Conservation (phyloP, 139 green algal species). For the Volvox reticuliferus region DNA sequence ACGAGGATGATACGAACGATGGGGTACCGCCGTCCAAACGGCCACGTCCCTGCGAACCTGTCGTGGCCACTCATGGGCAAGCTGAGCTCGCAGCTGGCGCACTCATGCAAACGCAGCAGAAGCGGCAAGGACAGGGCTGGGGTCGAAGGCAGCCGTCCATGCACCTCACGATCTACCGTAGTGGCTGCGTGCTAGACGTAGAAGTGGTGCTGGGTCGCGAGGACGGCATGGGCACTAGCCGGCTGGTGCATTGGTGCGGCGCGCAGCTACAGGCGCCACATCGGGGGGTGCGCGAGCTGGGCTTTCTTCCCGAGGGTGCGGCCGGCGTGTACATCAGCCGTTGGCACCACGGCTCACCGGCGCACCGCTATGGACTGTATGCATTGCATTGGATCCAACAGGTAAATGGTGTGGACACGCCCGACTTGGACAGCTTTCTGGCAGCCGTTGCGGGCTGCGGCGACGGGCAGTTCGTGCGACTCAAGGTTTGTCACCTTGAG, state of each 20-base stretch:
- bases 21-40: neutral
- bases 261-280: slow-evolving; percentile 77
- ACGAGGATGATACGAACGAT: neutral
- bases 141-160: neutral
- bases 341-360: slow-evolving; percentile 92
- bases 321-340: slow-evolving; percentile 70
- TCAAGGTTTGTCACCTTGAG: slow-evolving; percentile 79
- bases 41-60: neutral
- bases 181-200: slow-evolving; percentile 69
- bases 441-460: slow-evolving; percentile 19
- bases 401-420: slow-evolving; percentile 76
- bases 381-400: slow-evolving; percentile 88
- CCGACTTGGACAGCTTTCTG: slow-evolving; percentile 76
- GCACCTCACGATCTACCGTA: slow-evolving; percentile 62
- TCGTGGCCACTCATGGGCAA: neutral
- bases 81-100: neutral
- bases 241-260: slow-evolving; percentile 92
- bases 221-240: slow-evolving; percentile 82
- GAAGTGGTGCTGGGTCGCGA: slow-evolving; percentile 72
- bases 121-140: neutral
- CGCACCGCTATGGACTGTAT: slow-evolving; percentile 88
- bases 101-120: neutral
- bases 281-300: slow-evolving; percentile 83
- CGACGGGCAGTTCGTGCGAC: slow-evolving; percentile 36
- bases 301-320: slow-evolving; percentile 75